A percentile compares a stretch with the other conserved stretches of the same genome.
Evolutionary conservation across 169 alveolate genomes (phyloP).

Genomic region (Eimeria praecox): DNA sequence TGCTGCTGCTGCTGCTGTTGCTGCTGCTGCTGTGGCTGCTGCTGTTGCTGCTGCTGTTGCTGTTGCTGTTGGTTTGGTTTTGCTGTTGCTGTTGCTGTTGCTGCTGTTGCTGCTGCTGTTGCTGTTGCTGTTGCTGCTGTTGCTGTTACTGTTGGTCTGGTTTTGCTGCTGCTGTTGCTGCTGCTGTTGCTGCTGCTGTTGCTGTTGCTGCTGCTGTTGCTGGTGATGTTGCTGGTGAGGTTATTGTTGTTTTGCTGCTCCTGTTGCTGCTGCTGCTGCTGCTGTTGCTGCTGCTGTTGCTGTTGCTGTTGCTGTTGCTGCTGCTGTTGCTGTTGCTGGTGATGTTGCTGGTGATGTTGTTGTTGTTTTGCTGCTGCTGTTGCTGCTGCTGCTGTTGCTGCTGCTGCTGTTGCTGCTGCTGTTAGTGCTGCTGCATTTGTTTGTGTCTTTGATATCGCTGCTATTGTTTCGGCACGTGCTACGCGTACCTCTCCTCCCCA

Average conservation of each 20-base stretch:
- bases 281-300: neutral
- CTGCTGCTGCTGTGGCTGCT: too few species aligned
- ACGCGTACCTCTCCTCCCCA: too few species aligned
- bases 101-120: neutral
- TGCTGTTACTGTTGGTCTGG: slow-evolving; percentile 22
- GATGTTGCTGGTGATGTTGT: too few species aligned
- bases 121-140: slow-evolving; percentile 21
- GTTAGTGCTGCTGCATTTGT: neutral
- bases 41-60: slow-evolving; percentile 25
- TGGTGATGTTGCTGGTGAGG: too few species aligned
- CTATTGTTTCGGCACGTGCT: neutral
- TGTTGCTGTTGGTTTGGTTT: neutral
- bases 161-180: neutral
- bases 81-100: neutral
- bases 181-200: neutral
- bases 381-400: slow-evolving; percentile 3
- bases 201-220: too few species aligned
- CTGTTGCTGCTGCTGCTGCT: slow-evolving; percentile 29
- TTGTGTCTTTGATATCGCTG: neutral
- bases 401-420: neutral
- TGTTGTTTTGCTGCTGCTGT: too few species aligned
- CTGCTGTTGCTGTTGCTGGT: neutral
- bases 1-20: slow-evolving; percentile 22
- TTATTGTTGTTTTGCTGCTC: too few species aligned
- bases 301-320: neutral